Evolutionary conservation across 106 monocot genomes (phyloP).

Genomic region (Platanthera guangdongensis): DNA sequence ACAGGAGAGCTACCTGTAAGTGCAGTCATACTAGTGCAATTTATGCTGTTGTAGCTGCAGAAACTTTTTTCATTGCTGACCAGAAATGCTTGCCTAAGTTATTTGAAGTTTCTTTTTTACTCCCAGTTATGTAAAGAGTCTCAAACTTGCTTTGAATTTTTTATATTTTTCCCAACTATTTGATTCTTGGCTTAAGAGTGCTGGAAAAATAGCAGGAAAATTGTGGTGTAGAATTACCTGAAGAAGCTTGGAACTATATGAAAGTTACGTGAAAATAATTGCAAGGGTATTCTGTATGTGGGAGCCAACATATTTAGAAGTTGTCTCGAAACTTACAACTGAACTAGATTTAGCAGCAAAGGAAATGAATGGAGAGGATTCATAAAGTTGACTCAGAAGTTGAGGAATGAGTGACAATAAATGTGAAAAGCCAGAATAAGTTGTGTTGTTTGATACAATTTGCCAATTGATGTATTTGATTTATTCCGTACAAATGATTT

Average conservation of each 20-base stretch:
- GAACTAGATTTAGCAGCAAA: background rate
- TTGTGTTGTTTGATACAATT: background rate
- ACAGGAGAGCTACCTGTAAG: conserved; percentile 89
- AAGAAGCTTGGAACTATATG: background rate
- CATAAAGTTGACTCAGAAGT: background rate
- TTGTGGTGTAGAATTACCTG: background rate
- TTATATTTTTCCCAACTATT: background rate
- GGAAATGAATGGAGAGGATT: background rate
- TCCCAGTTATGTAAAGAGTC: background rate
- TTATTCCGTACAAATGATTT: background rate
- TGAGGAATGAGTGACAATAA: background rate
- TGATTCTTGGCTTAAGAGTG: background rate
- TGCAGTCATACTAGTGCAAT: conserved; percentile 6
- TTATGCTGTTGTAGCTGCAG: conserved; percentile 2
- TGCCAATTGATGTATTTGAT: background rate
- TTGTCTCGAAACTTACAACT: background rate
- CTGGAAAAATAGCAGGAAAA: background rate
- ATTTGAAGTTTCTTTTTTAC: background rate
- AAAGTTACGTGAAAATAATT: background rate
- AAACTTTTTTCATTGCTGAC: background rate
- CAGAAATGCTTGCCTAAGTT: conserved; percentile 1
- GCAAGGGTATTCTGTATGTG: background rate
- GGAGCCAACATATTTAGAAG: background rate
- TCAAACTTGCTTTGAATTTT: background rate
- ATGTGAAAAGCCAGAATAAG: background rate